Percentiles rank a stretch among this genome's conserved stretches.
Conservation (phyloP, 805 yeast species). For the Saccharomyces paradoxus region DNA sequence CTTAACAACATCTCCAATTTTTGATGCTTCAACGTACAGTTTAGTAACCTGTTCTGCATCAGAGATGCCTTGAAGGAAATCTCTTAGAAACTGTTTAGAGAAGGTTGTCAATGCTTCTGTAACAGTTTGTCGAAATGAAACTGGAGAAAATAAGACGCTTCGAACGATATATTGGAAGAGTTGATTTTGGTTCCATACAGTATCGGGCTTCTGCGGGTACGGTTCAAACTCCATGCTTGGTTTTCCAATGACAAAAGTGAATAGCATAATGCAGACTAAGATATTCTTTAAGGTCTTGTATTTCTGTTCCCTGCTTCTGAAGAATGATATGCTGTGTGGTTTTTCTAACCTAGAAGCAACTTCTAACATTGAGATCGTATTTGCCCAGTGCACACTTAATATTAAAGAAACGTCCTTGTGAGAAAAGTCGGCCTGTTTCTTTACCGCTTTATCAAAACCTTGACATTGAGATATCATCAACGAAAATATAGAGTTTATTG, state of each 20-base stretch:
- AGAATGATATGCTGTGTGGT: constrained; percentile 27
- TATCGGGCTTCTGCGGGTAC: constrained; percentile 10
- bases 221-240: constrained; percentile 15
- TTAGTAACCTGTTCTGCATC: neutral
- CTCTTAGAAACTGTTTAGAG: constrained; percentile 11
- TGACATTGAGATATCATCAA: constrained; percentile 14
- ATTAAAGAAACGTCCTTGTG: constrained; percentile 14
- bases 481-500: constrained; percentile 13
- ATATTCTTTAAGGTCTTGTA: constrained; percentile 32
- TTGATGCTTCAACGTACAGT: neutral
- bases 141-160: constrained; percentile 12
- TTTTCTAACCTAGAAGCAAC: constrained; percentile 45
- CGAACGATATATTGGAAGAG: constrained; percentile 26
- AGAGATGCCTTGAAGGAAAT: constrained; percentile 12
- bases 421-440: constrained; percentile 10
- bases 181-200: constrained; percentile 18
- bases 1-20: neutral
- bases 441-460: constrained; percentile 16
- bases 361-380: constrained; percentile 47
- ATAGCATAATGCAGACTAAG: constrained; percentile 19
- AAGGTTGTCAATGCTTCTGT: constrained; percentile 13
- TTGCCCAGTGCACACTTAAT: constrained; percentile 25
- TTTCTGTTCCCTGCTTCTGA: constrained; percentile 34
- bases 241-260: constrained; percentile 15
- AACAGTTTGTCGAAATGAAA: constrained; percentile 13